A percentile compares a stretch with the other conserved stretches of the same genome.
Evolutionary conservation across 768 basidiomycete genomes (phyloP).

Genomic region (Mycena indigotica): DNA sequence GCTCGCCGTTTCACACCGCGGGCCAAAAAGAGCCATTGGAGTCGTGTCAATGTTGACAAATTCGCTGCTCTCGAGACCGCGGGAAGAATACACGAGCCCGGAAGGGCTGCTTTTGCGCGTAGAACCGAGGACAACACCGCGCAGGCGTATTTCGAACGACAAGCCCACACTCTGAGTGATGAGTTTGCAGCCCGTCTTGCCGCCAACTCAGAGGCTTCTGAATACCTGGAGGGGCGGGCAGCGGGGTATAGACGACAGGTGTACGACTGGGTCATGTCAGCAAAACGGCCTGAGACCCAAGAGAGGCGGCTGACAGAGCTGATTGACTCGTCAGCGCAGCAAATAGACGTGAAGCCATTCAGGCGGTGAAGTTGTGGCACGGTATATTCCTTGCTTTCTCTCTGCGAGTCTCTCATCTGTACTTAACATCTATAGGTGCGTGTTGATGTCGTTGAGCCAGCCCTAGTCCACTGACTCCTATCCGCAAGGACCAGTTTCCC

Average conservation of each 20-base stretch:
- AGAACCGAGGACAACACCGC: conserved; percentile 13
- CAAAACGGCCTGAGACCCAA: conserved; percentile 11
- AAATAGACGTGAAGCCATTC: conserved; percentile 2
- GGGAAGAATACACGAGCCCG: conserved; percentile 12
- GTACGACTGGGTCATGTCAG: conserved; percentile 16
- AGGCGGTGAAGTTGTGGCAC: no score
- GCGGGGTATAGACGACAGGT: conserved; percentile 6
- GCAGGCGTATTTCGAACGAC: conserved; percentile 14
- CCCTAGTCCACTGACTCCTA: no score
- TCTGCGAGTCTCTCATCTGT: no score
- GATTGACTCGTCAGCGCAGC: conserved; percentile 5
- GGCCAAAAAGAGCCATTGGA: conserved; percentile 15
- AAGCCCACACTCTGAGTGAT: conserved; percentile 1
- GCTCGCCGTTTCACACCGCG: conserved; percentile 16
- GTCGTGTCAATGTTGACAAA: conserved; percentile 13
- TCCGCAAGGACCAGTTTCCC: no score
- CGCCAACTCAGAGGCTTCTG: not conserved
- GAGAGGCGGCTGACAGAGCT: conserved; percentile 8
- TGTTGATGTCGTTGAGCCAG: no score
- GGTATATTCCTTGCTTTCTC: no score
- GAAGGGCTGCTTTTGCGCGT: conserved; percentile 14
- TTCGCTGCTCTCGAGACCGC: conserved; percentile 7
- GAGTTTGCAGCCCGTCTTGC: not conserved
- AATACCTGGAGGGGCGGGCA: conserved; percentile 5
- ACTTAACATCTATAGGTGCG: no score